Base-by-base conservation (phyloP, 1,284 basidiomycete genomes). In the Anthracocystis walkeri region DNA sequence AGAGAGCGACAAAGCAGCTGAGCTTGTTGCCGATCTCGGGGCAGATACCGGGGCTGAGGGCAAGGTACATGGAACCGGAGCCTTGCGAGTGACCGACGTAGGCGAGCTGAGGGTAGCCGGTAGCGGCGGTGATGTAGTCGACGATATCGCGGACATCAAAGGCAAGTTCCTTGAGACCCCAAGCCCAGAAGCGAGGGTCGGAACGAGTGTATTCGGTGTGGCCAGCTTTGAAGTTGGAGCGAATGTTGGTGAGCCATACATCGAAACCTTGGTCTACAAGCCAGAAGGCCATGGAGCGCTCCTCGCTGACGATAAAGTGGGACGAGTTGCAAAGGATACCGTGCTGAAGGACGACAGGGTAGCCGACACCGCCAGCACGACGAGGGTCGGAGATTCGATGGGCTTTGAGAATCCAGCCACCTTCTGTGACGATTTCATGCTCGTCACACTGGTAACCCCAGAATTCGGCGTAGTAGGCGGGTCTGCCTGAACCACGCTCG, bases 381-480 rank as follows among this genome's bases (percentile, higher is more conserved):
- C 83, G 83, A 33, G 82, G 82, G 52, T 84, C 83, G 5, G 82
- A 82, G 50, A 84, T 81, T 5, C 82, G 74, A 50, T 84, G 82
- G n/a, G 79, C 80, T 58, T 83, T 83, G 66, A 84, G 77, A 56
- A 84, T 81, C 83, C 83, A 84, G 29, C 83, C 83, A 11, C 74
- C 83, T 33, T 78, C 71, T 27, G 83, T 84, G 54, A 79, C 64
- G 44, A 84, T 81, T 23, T 84, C 83, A 58, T 84, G 79, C 60
- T 80, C 80, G 59, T 84, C 84, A 59, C 85, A 86, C 31, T 80
- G 65, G 77, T 86, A 86, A 10, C 85, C 85, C 77, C 81, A 86
- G 76, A 78, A 86, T 56, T 83, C 80, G 51, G 82, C 78, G 45
- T 84, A 84, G 73, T 84, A 84, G 44, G 77, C 74, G 23, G 80